Evolutionary conservation across 2,329 filamentous ascomycete species (phyloP), one percentile per base, ranked within the genome.

Genomic region (Diaporthe velutina): DNA sequence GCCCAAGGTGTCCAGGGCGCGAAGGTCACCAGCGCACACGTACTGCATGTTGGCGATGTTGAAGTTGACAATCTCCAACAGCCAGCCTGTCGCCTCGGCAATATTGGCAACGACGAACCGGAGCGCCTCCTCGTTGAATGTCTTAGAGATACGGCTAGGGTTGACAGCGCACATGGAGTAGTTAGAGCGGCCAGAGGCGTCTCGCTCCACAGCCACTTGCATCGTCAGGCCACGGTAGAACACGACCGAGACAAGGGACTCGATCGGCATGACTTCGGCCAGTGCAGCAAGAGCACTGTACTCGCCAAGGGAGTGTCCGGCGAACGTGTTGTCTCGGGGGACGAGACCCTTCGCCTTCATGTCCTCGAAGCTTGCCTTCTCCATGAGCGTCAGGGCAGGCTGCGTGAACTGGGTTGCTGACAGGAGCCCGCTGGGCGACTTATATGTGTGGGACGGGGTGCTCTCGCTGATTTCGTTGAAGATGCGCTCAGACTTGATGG

Each of bases 101-200:
- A 99, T 97, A 86, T 95, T 98, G 89, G 95, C 95, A 33, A 98
- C 96, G 50, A 99, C 95, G 82, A 98, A 99, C 83, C 98, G 96
- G 78, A 99, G 90, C 55, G 97, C 97, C 83, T 97, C 94, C 86
- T 99, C 97, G 86, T 97, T 98, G 90, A 99, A 99, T 1, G 95
- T 98, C 90, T 98, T 98, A 82, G 95, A 97, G 84, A 99, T 98
- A 78, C 97, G 93, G 88, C 95, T 98, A 48, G 97, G 97, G 88
- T 99, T 99, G 85, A 99, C 96, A 74, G 97, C 97, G 84, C 96
- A 98, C 97, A 99, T 99, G 77, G 94, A 96, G 89, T 99, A 99
- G 89, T 98, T 98, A 79, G 96, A 98, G 73, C 97, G 94, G 50
- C 97, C 97, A 78, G 91, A 88, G 75, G 93, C 96, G 83, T 99